A percentile compares a stretch with the other conserved stretches of the same genome.
Evolutionary conservation across 1,284 basidiomycete species (phyloP).

Genomic region (Pisolithus thermaeus): DNA sequence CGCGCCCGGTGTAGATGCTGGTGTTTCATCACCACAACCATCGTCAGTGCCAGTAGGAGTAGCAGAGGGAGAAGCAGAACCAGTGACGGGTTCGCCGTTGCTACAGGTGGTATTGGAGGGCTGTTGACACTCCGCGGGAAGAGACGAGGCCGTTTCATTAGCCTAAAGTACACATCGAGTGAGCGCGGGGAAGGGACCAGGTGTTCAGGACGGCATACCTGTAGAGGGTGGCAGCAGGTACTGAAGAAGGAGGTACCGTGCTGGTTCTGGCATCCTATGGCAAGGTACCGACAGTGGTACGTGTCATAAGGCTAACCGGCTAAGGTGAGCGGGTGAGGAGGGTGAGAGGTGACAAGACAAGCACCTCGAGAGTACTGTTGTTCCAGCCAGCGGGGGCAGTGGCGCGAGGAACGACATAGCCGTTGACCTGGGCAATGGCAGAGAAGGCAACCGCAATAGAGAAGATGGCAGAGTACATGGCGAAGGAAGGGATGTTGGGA

Average conservation of each 20-base stretch:
- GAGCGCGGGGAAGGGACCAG: neutral
- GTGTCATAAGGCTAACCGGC: constrained; percentile 41
- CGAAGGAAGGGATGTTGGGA: constrained; percentile 30
- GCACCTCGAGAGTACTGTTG: constrained; percentile 37
- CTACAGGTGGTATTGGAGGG: constrained; percentile 6
- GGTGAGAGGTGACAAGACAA: constrained; percentile 1
- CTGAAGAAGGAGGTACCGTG: constrained; percentile 67
- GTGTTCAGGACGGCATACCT: constrained; percentile 28
- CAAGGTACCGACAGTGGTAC: constrained; percentile 64
- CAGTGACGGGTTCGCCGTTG: constrained; percentile 21
- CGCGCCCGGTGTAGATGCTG: neutral
- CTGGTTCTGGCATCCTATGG: constrained; percentile 50
- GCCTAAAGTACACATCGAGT: constrained; percentile 27
- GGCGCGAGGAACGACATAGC: constrained; percentile 43
- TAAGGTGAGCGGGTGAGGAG: constrained; percentile 3
- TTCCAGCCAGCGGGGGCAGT: constrained; percentile 41
- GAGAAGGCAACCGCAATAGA: constrained; percentile 42
- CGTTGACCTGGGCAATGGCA: constrained; percentile 41
- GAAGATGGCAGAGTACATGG: constrained; percentile 37
- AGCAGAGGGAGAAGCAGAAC: constrained; percentile 18
- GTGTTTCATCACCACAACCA: constrained; percentile 7
- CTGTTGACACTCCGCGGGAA: constrained; percentile 46
- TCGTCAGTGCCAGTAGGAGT: constrained; percentile 5
- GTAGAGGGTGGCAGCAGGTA: constrained; percentile 49
- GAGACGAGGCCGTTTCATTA: constrained; percentile 42